Percentiles rank a stretch among this genome's conserved stretches.
These are phyloP conservation scores for Carex scoparia DNA, from an alignment of 176 grass and related monocot genomes.

Conservation along the genomic window DNA sequence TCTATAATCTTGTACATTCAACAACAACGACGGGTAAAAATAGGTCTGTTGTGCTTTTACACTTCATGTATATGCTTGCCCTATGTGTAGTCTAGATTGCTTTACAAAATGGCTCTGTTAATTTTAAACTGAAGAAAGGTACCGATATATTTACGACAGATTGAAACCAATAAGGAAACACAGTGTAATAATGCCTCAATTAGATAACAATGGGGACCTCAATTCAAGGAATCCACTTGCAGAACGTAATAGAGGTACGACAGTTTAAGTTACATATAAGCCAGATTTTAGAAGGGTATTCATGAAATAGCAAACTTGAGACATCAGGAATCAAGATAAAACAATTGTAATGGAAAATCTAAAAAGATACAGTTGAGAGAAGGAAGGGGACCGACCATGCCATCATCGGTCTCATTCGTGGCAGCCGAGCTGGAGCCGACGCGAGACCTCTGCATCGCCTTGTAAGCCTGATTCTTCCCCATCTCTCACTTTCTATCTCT, in stretches of 20 bases:
- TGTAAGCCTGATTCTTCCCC: slow-evolving; percentile 99
- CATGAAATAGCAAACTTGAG: background rate
- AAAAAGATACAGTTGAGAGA: background rate
- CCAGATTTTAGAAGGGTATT: background rate
- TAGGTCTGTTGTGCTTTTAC: background rate
- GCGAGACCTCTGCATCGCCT: slow-evolving; percentile 95
- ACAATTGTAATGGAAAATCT: background rate
- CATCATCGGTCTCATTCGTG: slow-evolving; percentile 67
- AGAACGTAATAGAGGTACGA: background rate
- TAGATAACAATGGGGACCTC: background rate
- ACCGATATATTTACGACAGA: background rate
- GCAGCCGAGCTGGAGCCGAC: slow-evolving; percentile 64
- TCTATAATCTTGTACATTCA: background rate
- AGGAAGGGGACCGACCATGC: slow-evolving; percentile 99
- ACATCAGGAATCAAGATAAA: background rate
- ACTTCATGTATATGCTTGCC: background rate
- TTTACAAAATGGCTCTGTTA: background rate
- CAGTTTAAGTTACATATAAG: background rate
- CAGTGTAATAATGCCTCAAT: background rate
- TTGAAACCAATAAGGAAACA: background rate
- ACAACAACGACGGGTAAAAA: background rate
- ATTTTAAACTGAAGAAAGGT: background rate
- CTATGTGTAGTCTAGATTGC: background rate
- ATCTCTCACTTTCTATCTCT: slow-evolving; percentile 20
- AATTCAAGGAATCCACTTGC: background rate